Evolutionary conservation across 306 rosid species (phyloP), one percentile per base, ranked within the genome.

Genomic region (Medicago ruthenica): DNA sequence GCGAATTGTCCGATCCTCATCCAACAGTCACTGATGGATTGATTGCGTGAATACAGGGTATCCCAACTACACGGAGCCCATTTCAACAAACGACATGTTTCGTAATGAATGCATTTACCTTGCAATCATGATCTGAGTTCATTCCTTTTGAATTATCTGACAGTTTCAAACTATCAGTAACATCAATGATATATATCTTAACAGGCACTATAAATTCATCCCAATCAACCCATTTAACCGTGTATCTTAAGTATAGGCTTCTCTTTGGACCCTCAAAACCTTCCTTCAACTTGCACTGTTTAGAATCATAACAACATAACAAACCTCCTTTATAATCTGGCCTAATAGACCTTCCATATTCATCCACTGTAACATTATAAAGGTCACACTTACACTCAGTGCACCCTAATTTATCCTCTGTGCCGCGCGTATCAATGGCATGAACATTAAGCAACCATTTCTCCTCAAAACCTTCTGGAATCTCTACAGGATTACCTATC

Each of bases 201-300:
- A 86, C 86, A 11, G 97, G 97, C 82, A 93, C 81, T 0, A 89
- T 11, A 8, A 7, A 76, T 37, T 85, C 80, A 62, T 83, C 79
- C 98, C 98, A 93, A 17, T 91, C 96, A 27, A 86, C 69, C 98
- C 97, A 93, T 77, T 86, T 77, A 21, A 93, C 88, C 0, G 90
- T 91, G 74, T 91, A 93, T 85, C 74, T 88, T 66, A 93, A 18
- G 81, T 85, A 91, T 42, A 93, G 88, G 64, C 67, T 84, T 81
- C 91, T 84, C 79, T 75, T 79, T 24, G 70, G 82, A 22, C 88
- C 80, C 44, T 84, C 54, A 79, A 79, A 80, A 4, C 89, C 86
- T 67, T 85, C 79, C 24, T 42, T 91, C 73, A 89, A 41, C 63
- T 41, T 86, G 79, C 98, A 93, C 11, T 76, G 89, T 0, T 89